phyloP scores from a whole-genome alignment of 306 rosid species.

The Quercus rubra region DNA sequence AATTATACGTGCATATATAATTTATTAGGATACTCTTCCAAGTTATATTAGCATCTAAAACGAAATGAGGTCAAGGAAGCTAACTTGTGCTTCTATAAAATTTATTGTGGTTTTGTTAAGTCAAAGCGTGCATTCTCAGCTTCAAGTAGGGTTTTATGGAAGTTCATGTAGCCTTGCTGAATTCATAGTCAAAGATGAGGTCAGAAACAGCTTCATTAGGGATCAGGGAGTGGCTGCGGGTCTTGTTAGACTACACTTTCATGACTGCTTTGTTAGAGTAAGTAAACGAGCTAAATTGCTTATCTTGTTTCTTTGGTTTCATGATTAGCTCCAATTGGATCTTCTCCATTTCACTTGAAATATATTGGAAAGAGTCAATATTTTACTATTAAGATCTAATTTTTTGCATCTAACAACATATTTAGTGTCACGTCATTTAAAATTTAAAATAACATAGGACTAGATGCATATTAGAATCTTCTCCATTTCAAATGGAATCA shows the following conservation, averaged over 20 bases:
- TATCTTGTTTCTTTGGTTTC: neutral
- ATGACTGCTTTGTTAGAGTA: conserved; percentile 77
- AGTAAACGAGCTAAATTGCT: conserved; percentile 16
- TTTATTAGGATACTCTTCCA: neutral
- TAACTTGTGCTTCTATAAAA: conserved; percentile 3
- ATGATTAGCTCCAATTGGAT: neutral
- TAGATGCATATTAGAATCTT: too few relatives aligned
- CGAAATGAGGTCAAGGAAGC: conserved; percentile 38
- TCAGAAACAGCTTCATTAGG: conserved; percentile 22
- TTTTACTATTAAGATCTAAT: too few relatives aligned
- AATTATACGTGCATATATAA: conserved; percentile 19
- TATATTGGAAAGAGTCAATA: too few relatives aligned
- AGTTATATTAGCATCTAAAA: conserved; percentile 10
- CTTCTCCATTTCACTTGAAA: too few relatives aligned
- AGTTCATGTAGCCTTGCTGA: conserved; percentile 55
- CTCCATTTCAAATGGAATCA: too few relatives aligned
- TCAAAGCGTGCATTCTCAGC: conserved; percentile 45
- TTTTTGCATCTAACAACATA: too few relatives aligned
- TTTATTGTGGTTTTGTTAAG: conserved; percentile 23
- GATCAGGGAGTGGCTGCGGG: conserved; percentile 62
- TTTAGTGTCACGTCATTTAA: too few relatives aligned
- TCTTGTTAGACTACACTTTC: conserved; percentile 77
- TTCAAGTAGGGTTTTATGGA: conserved; percentile 53
- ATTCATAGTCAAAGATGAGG: conserved; percentile 62
- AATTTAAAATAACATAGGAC: too few relatives aligned